These are phyloP conservation scores for Francoa sonchifolia DNA, from an alignment of 441 rosid species.

Conservation along the genomic window DNA sequence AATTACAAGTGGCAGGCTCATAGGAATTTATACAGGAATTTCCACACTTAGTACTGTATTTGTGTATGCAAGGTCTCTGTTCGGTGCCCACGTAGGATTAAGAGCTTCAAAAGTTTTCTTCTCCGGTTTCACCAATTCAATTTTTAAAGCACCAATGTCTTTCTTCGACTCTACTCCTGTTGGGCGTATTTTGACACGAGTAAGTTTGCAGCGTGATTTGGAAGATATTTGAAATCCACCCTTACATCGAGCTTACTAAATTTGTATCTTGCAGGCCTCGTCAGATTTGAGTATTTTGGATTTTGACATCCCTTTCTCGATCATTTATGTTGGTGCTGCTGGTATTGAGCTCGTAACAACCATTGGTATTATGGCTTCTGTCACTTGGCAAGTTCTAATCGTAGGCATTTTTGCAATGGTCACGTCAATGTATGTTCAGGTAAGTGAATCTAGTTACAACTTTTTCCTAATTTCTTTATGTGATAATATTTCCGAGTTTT, in stretches of 20 bases:
- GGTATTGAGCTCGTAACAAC: constrained; percentile 36
- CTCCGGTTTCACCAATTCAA: constrained; percentile 52
- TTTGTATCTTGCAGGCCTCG: constrained; percentile 80
- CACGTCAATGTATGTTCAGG: constrained; percentile 64
- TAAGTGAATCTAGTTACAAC: constrained; percentile 6
- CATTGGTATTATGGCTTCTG: constrained; percentile 53
- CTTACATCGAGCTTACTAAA: too few relatives aligned
- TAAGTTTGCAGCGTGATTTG: too few relatives aligned
- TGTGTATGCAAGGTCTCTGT: constrained; percentile 36
- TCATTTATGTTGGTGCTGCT: constrained; percentile 30
- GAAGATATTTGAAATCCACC: too few relatives aligned
- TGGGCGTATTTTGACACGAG: constrained; percentile 76
- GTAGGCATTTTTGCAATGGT: constrained; percentile 44
- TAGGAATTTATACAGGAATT: constrained; percentile 58
- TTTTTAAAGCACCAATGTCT: constrained; percentile 73
- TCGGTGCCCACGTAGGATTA: constrained; percentile 47
- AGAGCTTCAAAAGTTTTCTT: constrained; percentile 71
- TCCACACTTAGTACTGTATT: constrained; percentile 46
- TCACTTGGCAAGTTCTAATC: constrained; percentile 85
- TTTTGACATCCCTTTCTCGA: constrained; percentile 58
- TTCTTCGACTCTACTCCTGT: constrained; percentile 88
- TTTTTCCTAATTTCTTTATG: constrained; percentile 4
- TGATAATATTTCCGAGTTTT: neutral
- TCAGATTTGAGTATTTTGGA: constrained; percentile 75
- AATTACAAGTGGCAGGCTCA: constrained; percentile 29